Evolutionary conservation across 768 basidiomycete genomes (phyloP).

Genomic region (Boletus rubescentipes): DNA sequence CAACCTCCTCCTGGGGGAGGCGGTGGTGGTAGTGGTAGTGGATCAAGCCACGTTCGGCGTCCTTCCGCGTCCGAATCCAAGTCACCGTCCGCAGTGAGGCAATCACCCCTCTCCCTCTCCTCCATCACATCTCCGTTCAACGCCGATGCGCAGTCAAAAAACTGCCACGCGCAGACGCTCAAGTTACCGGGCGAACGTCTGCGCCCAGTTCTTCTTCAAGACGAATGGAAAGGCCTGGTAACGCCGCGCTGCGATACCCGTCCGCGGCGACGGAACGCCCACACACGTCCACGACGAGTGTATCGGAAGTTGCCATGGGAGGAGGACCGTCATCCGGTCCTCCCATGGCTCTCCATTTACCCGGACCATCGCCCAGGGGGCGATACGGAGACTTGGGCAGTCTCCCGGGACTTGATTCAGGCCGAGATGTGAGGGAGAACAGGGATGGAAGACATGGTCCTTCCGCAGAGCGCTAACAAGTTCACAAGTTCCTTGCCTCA

Average conservation of each 20-base stretch:
- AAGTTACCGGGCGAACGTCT: constrained; percentile 71
- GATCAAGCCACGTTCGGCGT: constrained; percentile 27
- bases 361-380: constrained; percentile 31
- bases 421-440: constrained; percentile 37
- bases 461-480: constrained; percentile 25
- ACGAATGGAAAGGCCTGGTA: constrained; percentile 35
- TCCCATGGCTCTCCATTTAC: constrained; percentile 36
- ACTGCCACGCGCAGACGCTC: constrained; percentile 77
- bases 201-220: constrained; percentile 49
- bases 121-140: constrained; percentile 44
- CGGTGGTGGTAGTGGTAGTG: constrained; percentile 11
- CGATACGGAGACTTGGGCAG: constrained; percentile 37
- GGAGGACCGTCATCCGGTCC: constrained; percentile 16
- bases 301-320: constrained; percentile 32
- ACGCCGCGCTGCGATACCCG: constrained; percentile 39
- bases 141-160: constrained; percentile 58
- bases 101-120: constrained; percentile 40
- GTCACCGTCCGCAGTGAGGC: constrained; percentile 33
- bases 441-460: constrained; percentile 33
- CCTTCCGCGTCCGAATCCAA: constrained; percentile 31
- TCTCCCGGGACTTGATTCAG: constrained; percentile 21
- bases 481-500: neutral
- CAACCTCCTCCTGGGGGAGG: constrained; percentile 14
- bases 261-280: constrained; percentile 28
- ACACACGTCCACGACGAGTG: constrained; percentile 20